Conservation (phyloP, 2,329 filamentous ascomycete genomes). For the Diaporthe helianthi region DNA sequence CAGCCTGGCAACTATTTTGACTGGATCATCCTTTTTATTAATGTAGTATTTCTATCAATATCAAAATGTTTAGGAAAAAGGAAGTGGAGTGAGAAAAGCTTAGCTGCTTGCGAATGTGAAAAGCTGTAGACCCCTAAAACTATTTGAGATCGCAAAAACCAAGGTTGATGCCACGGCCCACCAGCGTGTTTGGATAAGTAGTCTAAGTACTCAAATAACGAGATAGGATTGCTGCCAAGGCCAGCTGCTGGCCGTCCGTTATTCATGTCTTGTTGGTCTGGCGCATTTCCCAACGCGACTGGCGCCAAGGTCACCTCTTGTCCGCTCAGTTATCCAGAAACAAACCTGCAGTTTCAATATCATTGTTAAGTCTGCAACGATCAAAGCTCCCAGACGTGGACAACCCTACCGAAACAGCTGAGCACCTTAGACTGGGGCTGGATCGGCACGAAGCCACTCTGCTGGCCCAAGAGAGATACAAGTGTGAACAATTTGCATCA, state of each 20-base stretch:
- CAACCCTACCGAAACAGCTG: neutral
- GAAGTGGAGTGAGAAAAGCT: too few relatives aligned
- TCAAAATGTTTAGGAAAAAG: too few relatives aligned
- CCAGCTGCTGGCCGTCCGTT: neutral
- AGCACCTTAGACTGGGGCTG: slow-evolving; percentile 13
- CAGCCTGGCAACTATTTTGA: neutral
- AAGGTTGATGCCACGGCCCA: too few relatives aligned
- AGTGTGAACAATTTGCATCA: too few relatives aligned
- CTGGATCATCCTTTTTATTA: neutral
- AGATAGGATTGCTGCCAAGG: neutral
- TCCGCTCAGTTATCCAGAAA: too few relatives aligned
- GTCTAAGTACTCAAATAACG: neutral
- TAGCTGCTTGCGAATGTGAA: neutral
- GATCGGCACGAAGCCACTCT: slow-evolving; percentile 6
- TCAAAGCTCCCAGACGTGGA: neutral
- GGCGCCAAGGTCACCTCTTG: too few relatives aligned
- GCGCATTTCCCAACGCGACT: too few relatives aligned
- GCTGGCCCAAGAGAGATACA: too few relatives aligned
- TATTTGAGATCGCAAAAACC: too few relatives aligned
- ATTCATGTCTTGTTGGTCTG: neutral
- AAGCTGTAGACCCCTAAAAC: too few relatives aligned
- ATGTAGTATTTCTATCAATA: neutral
- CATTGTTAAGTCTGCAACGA: too few relatives aligned
- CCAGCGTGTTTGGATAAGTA: too few relatives aligned
- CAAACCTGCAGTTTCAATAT: accelerated